A percentile compares a stretch with the other conserved stretches of the same genome.
Evolutionary conservation across 1,284 basidiomycete genomes (phyloP).

Genomic region (Schizophyllum amplum): DNA sequence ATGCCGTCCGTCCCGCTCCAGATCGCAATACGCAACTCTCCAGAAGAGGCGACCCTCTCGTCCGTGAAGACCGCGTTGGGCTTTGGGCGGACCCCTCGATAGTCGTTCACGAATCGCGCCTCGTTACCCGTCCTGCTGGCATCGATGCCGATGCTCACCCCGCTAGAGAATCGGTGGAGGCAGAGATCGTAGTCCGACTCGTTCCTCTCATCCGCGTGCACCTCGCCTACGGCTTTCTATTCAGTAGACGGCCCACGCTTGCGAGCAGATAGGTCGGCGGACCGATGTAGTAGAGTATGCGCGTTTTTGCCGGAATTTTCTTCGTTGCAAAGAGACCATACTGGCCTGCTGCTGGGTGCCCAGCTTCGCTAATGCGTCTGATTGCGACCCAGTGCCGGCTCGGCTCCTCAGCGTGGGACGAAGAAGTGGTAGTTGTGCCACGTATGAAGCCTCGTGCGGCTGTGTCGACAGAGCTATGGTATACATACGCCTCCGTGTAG

Average conservation of each 20-base stretch:
- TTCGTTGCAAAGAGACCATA: slow-evolving; percentile 72
- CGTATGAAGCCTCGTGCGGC: slow-evolving; percentile 26
- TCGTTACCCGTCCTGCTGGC: slow-evolving; percentile 76
- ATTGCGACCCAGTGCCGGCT: slow-evolving; percentile 28
- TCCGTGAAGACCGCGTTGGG: slow-evolving; percentile 77
- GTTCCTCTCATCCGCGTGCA: slow-evolving; percentile 69
- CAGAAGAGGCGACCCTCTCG: slow-evolving; percentile 35
- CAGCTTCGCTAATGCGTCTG: slow-evolving; percentile 31
- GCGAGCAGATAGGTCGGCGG: slow-evolving; percentile 4
- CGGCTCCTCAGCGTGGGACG: neutral
- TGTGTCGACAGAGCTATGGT: slow-evolving; percentile 44
- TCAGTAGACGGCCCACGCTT: slow-evolving; percentile 2
- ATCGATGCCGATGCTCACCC: slow-evolving; percentile 61
- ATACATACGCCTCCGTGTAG: slow-evolving; percentile 37
- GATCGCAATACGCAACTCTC: slow-evolving; percentile 72
- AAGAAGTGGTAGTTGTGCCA: slow-evolving; percentile 12
- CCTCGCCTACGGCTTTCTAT: slow-evolving; percentile 38
- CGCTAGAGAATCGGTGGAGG: slow-evolving; percentile 47
- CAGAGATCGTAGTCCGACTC: slow-evolving; percentile 84
- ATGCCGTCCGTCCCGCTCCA: slow-evolving; percentile 52
- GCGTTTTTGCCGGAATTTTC: slow-evolving; percentile 57
- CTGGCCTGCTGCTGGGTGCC: slow-evolving; percentile 79
- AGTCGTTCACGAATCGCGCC: slow-evolving; percentile 84
- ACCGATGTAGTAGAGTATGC: slow-evolving; percentile 77
- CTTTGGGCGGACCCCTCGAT: slow-evolving; percentile 56